Conservation (phyloP, 352 stramenopile species). For the Pythium vanterpoolii region DNA sequence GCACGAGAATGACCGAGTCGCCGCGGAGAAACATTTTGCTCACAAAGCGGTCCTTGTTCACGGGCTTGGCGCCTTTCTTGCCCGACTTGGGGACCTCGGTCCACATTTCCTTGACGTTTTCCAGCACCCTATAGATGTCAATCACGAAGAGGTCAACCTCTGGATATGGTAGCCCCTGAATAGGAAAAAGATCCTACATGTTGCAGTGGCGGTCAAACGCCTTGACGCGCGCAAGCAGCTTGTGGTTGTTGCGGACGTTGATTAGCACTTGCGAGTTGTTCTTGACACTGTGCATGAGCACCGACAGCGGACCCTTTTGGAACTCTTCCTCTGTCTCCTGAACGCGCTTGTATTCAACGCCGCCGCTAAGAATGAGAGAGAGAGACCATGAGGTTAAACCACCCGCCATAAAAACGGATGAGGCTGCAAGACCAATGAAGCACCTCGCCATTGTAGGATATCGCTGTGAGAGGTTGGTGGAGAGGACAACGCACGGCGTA, state of each 20-base stretch:
- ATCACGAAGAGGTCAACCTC: not conserved
- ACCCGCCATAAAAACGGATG: not conserved
- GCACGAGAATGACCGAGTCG: constrained; percentile 99
- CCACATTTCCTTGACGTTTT: constrained; percentile 99
- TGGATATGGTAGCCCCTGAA: not conserved
- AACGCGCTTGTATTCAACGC: constrained; percentile 78
- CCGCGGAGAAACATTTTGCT: constrained; percentile 99
- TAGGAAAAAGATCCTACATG: constrained; percentile 78
- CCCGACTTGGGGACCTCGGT: constrained; percentile 97
- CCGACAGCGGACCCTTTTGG: constrained; percentile 94
- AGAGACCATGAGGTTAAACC: not conserved
- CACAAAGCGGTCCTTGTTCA: constrained; percentile 99
- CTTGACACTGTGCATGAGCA: constrained; percentile 98
- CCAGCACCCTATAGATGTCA: constrained; percentile 86
- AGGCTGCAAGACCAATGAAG: not conserved
- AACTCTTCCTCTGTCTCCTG: constrained; percentile 93
- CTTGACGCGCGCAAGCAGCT: constrained; percentile 98
- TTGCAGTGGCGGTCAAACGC: constrained; percentile 99
- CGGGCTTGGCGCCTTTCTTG: constrained; percentile 93
- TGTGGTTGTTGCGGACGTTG: constrained; percentile 99
- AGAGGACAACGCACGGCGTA: not conserved
- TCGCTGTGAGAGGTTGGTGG: not conserved
- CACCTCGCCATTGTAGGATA: constrained; percentile 17
- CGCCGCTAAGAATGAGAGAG: constrained; percentile 14
- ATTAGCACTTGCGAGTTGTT: constrained; percentile 99